Conservation (phyloP, 306 rosid genomes). For the Calophaca sinica region DNA sequence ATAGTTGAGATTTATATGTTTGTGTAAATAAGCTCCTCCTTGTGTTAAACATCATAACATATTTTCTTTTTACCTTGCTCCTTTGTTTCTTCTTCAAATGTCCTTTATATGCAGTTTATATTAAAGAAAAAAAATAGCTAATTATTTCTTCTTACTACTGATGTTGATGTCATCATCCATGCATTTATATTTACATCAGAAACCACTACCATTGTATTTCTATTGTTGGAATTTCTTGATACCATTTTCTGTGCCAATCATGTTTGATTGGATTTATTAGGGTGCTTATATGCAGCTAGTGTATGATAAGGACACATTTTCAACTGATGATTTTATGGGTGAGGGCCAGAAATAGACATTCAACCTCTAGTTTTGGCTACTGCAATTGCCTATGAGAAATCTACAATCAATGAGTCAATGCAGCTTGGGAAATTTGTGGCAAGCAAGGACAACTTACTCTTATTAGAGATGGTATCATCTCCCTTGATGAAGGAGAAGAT, state of each 20-base stretch:
- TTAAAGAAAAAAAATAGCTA: neutral
- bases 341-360: conserved; percentile 95
- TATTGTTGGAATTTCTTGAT: neutral
- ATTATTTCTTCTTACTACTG: neutral
- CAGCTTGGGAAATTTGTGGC: conserved; percentile 76
- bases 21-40: too few species aligned
- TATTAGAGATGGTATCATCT: conserved; percentile 69
- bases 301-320: conserved; percentile 87
- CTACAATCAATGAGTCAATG: conserved; percentile 49
- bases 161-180: neutral
- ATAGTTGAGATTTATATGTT: too few species aligned
- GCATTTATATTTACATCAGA: neutral
- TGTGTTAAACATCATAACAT: too few species aligned
- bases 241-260: neutral
- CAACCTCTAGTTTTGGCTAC: conserved; percentile 85
- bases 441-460: conserved; percentile 63
- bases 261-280: conserved; percentile 4
- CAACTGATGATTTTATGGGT: conserved; percentile 93
- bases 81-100: too few species aligned
- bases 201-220: neutral
- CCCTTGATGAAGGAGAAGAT: conserved; percentile 70
- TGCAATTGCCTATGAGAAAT: conserved; percentile 75
- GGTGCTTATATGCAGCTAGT: conserved; percentile 67
- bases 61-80: too few species aligned
- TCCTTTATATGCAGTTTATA: too few species aligned